phyloP scores from a whole-genome alignment of 2,329 filamentous ascomycete species.

The Emergomyces africanus region DNA sequence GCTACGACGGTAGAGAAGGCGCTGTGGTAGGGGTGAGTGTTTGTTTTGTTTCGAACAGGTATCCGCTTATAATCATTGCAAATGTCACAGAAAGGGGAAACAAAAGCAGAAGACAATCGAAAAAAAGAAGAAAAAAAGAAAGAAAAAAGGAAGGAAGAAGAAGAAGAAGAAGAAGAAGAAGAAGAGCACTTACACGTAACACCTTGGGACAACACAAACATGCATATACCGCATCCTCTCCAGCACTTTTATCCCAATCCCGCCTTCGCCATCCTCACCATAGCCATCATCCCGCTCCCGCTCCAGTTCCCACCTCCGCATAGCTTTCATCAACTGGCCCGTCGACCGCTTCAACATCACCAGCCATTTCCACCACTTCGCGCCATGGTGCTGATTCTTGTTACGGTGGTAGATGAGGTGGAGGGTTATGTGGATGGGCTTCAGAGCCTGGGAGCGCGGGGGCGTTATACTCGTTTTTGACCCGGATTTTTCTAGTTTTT shows the following conservation, averaged over 20 bases:
- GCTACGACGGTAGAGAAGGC: slow-evolving; percentile 56
- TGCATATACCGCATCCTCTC: slow-evolving; percentile 18
- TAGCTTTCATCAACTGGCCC: slow-evolving; percentile 38
- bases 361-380: slow-evolving; percentile 71
- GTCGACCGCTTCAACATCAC: slow-evolving; percentile 57
- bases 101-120: no score
- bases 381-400: slow-evolving; percentile 74
- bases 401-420: slow-evolving; percentile 69
- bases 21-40: slow-evolving; percentile 12
- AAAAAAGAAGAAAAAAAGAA: not conserved
- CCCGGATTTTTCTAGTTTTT: not conserved
- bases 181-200: slow-evolving; percentile 27
- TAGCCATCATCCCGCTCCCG: slow-evolving; percentile 21
- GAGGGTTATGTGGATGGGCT: slow-evolving; percentile 36
- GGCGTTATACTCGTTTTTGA: not conserved
- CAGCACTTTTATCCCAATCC: slow-evolving; percentile 18
- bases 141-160: not conserved
- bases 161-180: slow-evolving; percentile 3
- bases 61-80: no score
- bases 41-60: not conserved
- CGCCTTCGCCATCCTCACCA: slow-evolving; percentile 32
- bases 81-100: not conserved
- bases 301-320: slow-evolving; percentile 19
- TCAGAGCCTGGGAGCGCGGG: slow-evolving; percentile 14
- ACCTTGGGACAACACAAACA: slow-evolving; percentile 25